A percentile compares a stretch with the other conserved stretches of the same genome.
phyloP scores from a whole-genome alignment of 148 eudicot species.

The Simmondsia chinensis region DNA sequence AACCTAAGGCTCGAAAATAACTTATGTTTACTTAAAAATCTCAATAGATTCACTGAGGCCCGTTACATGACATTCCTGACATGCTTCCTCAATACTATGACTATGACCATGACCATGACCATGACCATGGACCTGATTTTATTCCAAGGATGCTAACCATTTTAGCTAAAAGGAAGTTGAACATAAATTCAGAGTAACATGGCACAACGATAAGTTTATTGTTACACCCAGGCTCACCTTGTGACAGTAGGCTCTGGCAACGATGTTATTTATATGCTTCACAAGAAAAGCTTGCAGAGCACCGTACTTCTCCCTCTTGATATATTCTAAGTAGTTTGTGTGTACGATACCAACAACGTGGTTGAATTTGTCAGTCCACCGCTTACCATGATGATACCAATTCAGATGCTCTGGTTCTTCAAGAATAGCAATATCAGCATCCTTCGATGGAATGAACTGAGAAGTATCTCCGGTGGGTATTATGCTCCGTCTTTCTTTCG shows the following conservation, averaged over 20 bases:
- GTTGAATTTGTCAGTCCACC: conserved; percentile 99
- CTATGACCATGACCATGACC: no score
- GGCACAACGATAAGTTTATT: no score
- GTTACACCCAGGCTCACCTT: conserved; percentile 48
- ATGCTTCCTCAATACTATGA: no score
- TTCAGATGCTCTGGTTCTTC: conserved; percentile 98
- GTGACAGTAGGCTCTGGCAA: conserved; percentile 76
- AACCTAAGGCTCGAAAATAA: no score
- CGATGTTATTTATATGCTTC: conserved; percentile 78
- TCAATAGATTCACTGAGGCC: no score
- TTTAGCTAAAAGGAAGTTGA: no score
- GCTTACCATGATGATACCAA: conserved; percentile 97
- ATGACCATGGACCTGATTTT: no score
- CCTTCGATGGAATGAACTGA: conserved; percentile 72
- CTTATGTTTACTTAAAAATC: no score
- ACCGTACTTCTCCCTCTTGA: conserved; percentile 95
- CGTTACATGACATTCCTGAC: no score
- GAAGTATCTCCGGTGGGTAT: conserved; percentile 93
- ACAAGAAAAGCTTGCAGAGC: conserved; percentile 90
- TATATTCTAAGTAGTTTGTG: conserved; percentile 96
- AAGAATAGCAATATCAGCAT: conserved; percentile 91
- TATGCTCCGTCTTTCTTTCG: conserved; percentile 83
- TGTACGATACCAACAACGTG: conserved; percentile 98
- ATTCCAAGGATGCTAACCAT: no score
- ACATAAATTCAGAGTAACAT: no score